These are phyloP conservation scores for Hyaloscypha finlandica DNA, from an alignment of 495 filamentous ascomycete species.

Conservation along the genomic window DNA sequence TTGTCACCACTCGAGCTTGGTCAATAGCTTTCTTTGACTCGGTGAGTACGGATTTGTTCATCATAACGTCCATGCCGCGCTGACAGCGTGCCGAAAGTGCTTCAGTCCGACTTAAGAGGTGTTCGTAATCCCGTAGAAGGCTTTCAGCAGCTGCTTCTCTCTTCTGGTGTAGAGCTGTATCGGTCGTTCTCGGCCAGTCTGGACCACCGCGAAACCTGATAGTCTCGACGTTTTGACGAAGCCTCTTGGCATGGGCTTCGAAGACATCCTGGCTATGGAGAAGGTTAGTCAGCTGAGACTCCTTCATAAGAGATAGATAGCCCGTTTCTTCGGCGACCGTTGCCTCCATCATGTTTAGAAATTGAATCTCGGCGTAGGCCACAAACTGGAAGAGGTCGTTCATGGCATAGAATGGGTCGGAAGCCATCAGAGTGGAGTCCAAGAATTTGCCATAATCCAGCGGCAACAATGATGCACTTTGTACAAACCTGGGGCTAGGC, in stretches of 20 bases:
- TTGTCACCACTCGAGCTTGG: constrained; percentile 30
- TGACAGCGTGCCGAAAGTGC: constrained; percentile 25
- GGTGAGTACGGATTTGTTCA: constrained; percentile 31
- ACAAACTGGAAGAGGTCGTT: constrained; percentile 32
- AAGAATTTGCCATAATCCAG: constrained; percentile 29
- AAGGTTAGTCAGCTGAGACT: background rate
- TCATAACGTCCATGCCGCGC: constrained; percentile 30
- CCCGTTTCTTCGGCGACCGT: constrained; percentile 25
- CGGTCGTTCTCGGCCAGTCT: background rate
- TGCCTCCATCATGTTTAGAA: constrained; percentile 35
- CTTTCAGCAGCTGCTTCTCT: constrained; percentile 8
- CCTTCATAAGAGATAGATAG: constrained; percentile 21
- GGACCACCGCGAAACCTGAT: background rate
- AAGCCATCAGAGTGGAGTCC: constrained; percentile 11
- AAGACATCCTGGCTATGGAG: background rate
- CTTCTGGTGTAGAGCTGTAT: background rate
- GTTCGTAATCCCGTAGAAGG: constrained; percentile 33
- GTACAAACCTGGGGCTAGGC: background rate
- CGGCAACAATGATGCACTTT: constrained; percentile 24
- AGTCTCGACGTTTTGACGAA: constrained; percentile 1
- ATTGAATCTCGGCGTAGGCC: constrained; percentile 31
- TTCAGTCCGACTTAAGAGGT: constrained; percentile 21
- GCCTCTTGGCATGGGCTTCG: background rate
- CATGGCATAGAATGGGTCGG: constrained; percentile 35
- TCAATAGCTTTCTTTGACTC: constrained; percentile 38